Percentiles rank a stretch among this genome's conserved stretches.
These are phyloP conservation scores for Paramyrothecium roridum DNA, from an alignment of 2,329 filamentous ascomycete genomes.

Conservation along the genomic window DNA sequence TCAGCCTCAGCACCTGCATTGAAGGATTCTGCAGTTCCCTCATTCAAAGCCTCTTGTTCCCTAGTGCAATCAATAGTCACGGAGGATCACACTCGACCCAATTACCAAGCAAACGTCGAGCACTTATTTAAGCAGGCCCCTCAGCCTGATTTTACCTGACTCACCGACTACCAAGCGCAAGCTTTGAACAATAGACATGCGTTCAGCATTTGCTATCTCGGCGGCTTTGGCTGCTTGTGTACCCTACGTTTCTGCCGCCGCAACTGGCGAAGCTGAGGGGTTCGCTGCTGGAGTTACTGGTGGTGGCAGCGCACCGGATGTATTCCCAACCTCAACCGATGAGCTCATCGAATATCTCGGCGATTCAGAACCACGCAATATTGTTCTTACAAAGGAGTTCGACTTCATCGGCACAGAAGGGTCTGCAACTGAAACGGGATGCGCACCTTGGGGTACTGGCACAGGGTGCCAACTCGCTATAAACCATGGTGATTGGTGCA, in stretches of 20 bases:
- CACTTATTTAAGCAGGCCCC: no score
- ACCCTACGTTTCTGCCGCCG: background rate
- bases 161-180: no score
- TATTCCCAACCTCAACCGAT: conserved; percentile 34
- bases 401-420: conserved; percentile 16
- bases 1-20: no score
- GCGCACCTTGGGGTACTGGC: conserved; percentile 10
- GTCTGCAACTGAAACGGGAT: conserved; percentile 10
- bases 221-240: background rate
- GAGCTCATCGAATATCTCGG: conserved; percentile 23
- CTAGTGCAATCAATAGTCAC: no score
- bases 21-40: no score
- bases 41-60: no score
- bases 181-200: background rate
- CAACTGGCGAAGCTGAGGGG: conserved; percentile 6
- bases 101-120: no score
- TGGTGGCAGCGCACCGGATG: conserved; percentile 40
- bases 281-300: conserved; percentile 39
- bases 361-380: conserved; percentile 20
- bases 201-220: background rate
- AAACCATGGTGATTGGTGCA: conserved; percentile 42
- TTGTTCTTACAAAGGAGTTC: conserved; percentile 25
- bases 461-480: conserved; percentile 12
- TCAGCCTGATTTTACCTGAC: no score
- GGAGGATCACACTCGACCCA: no score